Evolutionary conservation across 2,329 filamentous ascomycete species (phyloP).

Genomic region (Venturia effusa): DNA sequence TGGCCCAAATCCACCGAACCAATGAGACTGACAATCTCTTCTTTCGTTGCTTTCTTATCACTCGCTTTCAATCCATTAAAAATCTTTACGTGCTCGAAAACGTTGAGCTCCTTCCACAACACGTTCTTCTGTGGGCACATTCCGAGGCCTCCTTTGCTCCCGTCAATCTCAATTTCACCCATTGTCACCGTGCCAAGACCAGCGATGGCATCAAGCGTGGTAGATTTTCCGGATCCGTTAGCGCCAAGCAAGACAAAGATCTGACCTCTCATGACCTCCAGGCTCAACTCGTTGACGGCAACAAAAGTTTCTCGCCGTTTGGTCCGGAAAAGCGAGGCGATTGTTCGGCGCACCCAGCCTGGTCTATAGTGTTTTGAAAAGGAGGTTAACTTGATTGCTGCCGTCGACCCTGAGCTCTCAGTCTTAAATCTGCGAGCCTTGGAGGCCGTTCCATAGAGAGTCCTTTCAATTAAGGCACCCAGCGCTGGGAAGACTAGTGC

Average conservation of each 20-base stretch:
- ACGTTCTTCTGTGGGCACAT: constrained; percentile 92
- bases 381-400: constrained; percentile 57
- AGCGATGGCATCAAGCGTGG: constrained; percentile 78
- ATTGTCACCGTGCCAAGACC: constrained; percentile 68
- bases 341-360: constrained; percentile 43
- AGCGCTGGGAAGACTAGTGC: constrained; percentile 67
- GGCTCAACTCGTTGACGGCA: constrained; percentile 65
- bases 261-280: constrained; percentile 64
- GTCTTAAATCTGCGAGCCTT: constrained; percentile 34
- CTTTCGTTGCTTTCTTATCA: constrained; percentile 41
- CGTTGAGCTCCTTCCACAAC: constrained; percentile 79
- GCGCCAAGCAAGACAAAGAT: constrained; percentile 80
- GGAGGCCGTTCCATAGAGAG: constrained; percentile 64
- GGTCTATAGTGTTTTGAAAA: constrained; percentile 74
- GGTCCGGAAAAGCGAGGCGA: constrained; percentile 37
- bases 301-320: constrained; percentile 53
- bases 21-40: constrained; percentile 54
- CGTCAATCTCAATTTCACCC: constrained; percentile 67
- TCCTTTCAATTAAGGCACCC: constrained; percentile 62
- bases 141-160: constrained; percentile 61
- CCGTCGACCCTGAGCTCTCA: constrained; percentile 15
- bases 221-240: constrained; percentile 85
- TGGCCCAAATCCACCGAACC: constrained; percentile 60
- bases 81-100: constrained; percentile 71
- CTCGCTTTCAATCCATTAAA: constrained; percentile 75